phyloP scores from a whole-genome alignment of 108 stramenopile species.

The Skeletonema potamos region DNA sequence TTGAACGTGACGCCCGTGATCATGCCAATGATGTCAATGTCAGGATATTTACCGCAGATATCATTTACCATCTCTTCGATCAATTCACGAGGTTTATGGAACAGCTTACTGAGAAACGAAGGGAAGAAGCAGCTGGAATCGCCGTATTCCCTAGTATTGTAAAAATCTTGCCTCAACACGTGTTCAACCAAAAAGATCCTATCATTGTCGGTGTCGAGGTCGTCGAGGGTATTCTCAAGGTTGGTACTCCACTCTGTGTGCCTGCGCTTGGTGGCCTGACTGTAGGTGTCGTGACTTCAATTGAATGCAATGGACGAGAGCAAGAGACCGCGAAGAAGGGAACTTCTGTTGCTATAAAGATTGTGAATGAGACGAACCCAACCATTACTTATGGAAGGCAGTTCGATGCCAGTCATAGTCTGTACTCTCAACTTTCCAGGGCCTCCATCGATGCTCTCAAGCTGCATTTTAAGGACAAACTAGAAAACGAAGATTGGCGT shows the following conservation, averaged over 20 bases:
- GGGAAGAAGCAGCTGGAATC: conserved; percentile 82
- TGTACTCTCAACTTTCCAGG: conserved; percentile 92
- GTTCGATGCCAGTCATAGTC: conserved; percentile 90
- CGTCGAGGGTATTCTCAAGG: conserved; percentile 93
- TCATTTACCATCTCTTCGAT: conserved; percentile 99
- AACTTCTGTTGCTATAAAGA: conserved; percentile 88
- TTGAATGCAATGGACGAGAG: conserved; percentile 91
- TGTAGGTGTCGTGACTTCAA: conserved; percentile 94
- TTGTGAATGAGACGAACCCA: conserved; percentile 92
- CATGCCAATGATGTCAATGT: conserved; percentile 92
- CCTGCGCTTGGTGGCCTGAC: conserved; percentile 89
- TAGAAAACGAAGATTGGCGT: conserved; percentile 95
- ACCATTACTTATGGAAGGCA: conserved; percentile 97
- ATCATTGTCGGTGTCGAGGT: conserved; percentile 98
- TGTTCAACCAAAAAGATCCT: conserved; percentile 99
- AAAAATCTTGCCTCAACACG: conserved; percentile 94
- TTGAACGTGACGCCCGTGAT: conserved; percentile 91
- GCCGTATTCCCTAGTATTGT: conserved; percentile 90
- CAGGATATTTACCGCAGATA: conserved; percentile 98
- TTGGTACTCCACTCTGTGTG: conserved; percentile 97
- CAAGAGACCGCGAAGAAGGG: conserved; percentile 92
- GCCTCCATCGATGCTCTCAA: conserved; percentile 98
- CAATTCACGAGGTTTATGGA: conserved; percentile 95
- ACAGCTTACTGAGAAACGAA: conserved; percentile 69
- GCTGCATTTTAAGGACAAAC: conserved; percentile 95